These are phyloP conservation scores for Eucalyptus regnans DNA, from an alignment of 345 rosid species.

Conservation along the genomic window DNA sequence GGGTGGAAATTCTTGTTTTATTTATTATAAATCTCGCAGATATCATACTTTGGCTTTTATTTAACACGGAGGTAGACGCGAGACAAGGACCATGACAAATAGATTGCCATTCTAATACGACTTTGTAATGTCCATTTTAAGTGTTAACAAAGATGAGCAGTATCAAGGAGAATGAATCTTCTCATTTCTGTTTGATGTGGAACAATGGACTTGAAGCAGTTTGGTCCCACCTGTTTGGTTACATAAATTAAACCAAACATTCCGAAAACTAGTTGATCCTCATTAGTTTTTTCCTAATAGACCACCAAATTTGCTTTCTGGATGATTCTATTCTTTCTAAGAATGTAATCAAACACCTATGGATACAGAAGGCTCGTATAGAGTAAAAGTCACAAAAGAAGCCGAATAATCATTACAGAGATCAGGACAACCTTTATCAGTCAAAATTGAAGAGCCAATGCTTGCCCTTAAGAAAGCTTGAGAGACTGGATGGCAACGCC, in stretches of 20 bases:
- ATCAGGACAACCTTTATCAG: background rate
- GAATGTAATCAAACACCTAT: background rate
- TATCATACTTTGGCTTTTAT: too few species aligned
- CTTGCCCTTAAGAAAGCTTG: constrained; percentile 26
- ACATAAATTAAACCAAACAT: background rate
- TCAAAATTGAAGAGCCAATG: background rate
- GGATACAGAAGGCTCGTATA: background rate
- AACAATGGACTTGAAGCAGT: background rate
- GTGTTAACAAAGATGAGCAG: background rate
- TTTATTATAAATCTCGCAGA: too few species aligned
- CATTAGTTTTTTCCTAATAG: background rate
- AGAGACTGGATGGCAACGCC: constrained; percentile 74
- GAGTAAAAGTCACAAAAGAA: background rate
- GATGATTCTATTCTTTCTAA: background rate
- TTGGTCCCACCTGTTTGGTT: background rate
- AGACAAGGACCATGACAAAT: background rate
- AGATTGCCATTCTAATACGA: background rate
- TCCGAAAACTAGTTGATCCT: background rate
- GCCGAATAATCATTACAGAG: background rate
- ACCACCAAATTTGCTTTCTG: background rate
- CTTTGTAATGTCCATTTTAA: background rate
- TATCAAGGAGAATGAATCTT: background rate
- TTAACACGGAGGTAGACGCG: too few species aligned
- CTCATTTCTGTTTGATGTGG: background rate
- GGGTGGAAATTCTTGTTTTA: too few species aligned